Percentiles rank a stretch among this genome's conserved stretches.
Conservation (phyloP, 2,329 filamentous ascomycete genomes). For the Esteya vermicola region DNA sequence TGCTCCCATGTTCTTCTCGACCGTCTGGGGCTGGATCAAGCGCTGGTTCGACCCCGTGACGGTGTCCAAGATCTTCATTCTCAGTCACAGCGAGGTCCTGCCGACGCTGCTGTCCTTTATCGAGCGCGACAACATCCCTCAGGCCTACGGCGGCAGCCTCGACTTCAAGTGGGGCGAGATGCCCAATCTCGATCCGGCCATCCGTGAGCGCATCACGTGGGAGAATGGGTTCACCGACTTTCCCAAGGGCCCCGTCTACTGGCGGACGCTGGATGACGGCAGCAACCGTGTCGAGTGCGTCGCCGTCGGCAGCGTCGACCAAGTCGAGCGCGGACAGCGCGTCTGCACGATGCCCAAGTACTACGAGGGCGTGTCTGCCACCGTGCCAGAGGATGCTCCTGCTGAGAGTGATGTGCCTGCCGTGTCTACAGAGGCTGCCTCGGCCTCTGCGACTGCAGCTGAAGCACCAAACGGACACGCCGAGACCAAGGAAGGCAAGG, state of each 20-base stretch:
- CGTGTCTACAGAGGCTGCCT: no score
- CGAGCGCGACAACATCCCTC: conserved; percentile 69
- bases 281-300: conserved; percentile 36
- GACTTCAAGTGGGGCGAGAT: conserved; percentile 69
- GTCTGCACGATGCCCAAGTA: conserved; percentile 37
- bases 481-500: neutral
- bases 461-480: conserved; percentile 3
- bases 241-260: conserved; percentile 41
- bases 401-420: no score
- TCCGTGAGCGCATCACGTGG: conserved; percentile 35
- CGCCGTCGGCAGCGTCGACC: conserved; percentile 32
- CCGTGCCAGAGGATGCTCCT: no score
- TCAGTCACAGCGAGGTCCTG: conserved; percentile 57
- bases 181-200: conserved; percentile 54
- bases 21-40: conserved; percentile 90
- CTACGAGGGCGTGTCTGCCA: conserved; percentile 18
- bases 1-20: conserved; percentile 80
- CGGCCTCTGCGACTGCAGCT: conserved; percentile 1
- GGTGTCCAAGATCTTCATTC: conserved; percentile 90
- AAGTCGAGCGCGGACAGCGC: conserved; percentile 28
- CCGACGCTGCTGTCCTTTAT: conserved; percentile 70
- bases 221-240: conserved; percentile 37
- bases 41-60: conserved; percentile 92
- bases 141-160: conserved; percentile 75
- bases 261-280: conserved; percentile 34